Evolutionary conservation across 1,284 basidiomycete genomes (phyloP), one percentile per base, ranked within the genome.

Genomic region (Golubevia sp.): DNA sequence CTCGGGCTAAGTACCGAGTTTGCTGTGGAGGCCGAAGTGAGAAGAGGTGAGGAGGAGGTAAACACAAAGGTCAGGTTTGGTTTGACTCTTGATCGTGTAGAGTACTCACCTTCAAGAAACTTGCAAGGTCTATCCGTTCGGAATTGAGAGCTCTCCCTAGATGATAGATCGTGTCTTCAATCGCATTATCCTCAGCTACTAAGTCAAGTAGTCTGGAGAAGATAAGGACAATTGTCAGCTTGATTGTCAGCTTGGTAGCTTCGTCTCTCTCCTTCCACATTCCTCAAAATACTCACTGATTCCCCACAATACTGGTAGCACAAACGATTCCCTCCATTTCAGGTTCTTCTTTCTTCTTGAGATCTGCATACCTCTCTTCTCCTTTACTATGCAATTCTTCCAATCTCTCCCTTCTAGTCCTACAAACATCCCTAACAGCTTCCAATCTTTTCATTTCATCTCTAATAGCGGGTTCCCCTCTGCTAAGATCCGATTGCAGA

Each of bases 151-250:
- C 96, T 62, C 95, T 89, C 62, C 95, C 93, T 58, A 99, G 88
- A 83, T 99, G 95, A 85, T 98, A 99, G 65, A 98, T 91, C 25
- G 96, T 96, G 84, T 99, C 97, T 84, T 97, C 94, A 75, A 99
- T 93, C 0, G 96, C 94, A 74, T 95, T 94, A 84, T 99, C 97
- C 84, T 99, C 97, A n/a, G 97, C 94, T 5, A 97, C 91, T 23
- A 99, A 87, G 81, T 97, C 93, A 70, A 98, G 89, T 24, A 99
- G 86, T 84, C 95, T 97, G 79, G 2, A 48, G 24, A n/a, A 13
- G 38, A n/a, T 13, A 1, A 55, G 18, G 27, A 27, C 8, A 30
- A 8, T 26, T 6, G 30, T 25, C 8, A 60, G 53, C 20, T n/a
- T 2, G 23, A 30, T 18, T 0, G 20, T 23, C 7, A 34, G 30